Evolutionary conservation across 2,329 filamentous ascomycete genomes (phyloP).

Genomic region (Colletotrichum viniferum): DNA sequence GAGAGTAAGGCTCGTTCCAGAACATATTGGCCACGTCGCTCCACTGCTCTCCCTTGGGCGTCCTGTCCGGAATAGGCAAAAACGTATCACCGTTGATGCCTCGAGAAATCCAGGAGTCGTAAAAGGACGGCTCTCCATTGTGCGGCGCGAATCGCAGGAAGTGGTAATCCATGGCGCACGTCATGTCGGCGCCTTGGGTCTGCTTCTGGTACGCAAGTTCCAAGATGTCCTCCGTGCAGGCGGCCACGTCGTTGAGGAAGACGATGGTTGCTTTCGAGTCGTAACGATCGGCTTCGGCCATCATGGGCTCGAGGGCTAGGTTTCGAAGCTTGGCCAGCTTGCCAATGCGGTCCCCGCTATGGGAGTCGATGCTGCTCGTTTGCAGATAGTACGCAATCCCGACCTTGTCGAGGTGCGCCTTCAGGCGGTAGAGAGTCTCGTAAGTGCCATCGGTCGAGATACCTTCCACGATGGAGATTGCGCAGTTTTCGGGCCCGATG

Average conservation of each 20-base stretch:
- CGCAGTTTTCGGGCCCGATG: conserved; percentile 54
- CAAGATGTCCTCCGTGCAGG: conserved; percentile 60
- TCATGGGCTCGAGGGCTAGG: conserved; percentile 52
- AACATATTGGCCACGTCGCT: conserved; percentile 55
- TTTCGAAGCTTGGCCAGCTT: conserved; percentile 57
- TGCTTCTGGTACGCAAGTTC: conserved; percentile 47
- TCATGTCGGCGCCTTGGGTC: conserved; percentile 57
- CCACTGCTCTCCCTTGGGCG: conserved; percentile 49
- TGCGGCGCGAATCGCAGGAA: conserved; percentile 31
- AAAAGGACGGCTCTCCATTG: conserved; percentile 49
- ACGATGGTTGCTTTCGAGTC: conserved; percentile 43
- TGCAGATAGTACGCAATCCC: conserved; percentile 46
- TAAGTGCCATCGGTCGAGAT: conserved; percentile 59
- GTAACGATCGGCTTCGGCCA: conserved; percentile 28
- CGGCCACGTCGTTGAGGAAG: conserved; percentile 59
- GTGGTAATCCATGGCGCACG: conserved; percentile 64
- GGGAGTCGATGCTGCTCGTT: conserved; percentile 48
- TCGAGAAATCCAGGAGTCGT: conserved; percentile 61
- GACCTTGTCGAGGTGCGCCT: conserved; percentile 41
- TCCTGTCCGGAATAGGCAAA: conserved; percentile 49
- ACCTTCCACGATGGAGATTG: conserved; percentile 60
- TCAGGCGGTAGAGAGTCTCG: conserved; percentile 50
- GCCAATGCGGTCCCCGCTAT: conserved; percentile 46
- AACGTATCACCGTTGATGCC: conserved; percentile 58
- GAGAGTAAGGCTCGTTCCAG: conserved; percentile 48